Conservation (phyloP, 2,329 filamentous ascomycete genomes). For the Elsinoe australis region DNA sequence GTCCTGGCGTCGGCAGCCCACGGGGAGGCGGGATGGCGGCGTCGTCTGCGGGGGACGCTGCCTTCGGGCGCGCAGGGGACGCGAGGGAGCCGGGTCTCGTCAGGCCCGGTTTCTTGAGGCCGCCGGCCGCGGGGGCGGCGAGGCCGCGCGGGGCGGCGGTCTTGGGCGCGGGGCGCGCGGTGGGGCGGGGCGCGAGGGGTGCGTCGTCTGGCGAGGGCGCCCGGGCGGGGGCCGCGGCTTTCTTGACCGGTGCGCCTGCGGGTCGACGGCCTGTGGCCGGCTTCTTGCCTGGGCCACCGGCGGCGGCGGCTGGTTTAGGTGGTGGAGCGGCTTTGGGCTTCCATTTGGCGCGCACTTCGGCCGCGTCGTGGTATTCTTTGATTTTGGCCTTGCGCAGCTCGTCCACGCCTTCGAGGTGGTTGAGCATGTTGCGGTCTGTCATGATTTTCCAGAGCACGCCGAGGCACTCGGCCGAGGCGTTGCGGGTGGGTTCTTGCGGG, state of each 20-base stretch:
- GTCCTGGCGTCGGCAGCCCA: conserved; percentile 43
- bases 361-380: conserved; percentile 79
- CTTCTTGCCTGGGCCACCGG: conserved; percentile 48
- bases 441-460: conserved; percentile 98
- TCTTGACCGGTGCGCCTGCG: conserved; percentile 38
- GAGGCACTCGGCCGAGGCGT: conserved; percentile 83
- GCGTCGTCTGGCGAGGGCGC: conserved; percentile 36
- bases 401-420: conserved; percentile 83
- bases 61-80: conserved; percentile 36
- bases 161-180: conserved; percentile 44
- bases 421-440: conserved; percentile 90
- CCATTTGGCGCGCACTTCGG: conserved; percentile 80
- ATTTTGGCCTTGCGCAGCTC: conserved; percentile 94
- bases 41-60: conserved; percentile 45
- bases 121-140: conserved; percentile 32
- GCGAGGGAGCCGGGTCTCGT: conserved; percentile 25
- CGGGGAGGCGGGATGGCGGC: conserved; percentile 36
- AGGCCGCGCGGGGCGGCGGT: conserved; percentile 33
- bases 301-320: conserved; percentile 51
- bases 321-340: conserved; percentile 71
- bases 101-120: conserved; percentile 37
- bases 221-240: conserved; percentile 35
- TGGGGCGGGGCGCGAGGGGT: conserved; percentile 50
- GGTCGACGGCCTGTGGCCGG: conserved; percentile 43
- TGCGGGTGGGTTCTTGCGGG: conserved; percentile 74